Conservation (phyloP, 805 yeast species). For the Ogataea chonburiensis region DNA sequence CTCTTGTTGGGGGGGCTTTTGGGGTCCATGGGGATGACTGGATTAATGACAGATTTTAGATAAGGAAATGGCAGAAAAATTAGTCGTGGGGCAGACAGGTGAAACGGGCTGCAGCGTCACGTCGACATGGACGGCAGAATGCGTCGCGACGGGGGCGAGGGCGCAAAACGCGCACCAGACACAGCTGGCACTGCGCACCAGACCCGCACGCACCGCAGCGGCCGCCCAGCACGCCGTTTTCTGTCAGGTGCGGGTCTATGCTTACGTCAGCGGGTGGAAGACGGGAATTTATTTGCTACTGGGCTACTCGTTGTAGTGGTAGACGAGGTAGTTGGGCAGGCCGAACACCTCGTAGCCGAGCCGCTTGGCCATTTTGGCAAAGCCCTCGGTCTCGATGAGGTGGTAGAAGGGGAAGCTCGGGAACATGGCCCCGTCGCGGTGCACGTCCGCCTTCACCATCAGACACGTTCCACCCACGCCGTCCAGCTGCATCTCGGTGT, state of each 20-base stretch:
- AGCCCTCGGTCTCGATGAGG: slow-evolving; percentile 96
- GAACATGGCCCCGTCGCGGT: slow-evolving; percentile 99
- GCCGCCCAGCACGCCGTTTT: no score
- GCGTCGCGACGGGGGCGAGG: no score
- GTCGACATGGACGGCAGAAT: no score
- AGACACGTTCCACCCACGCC: slow-evolving; percentile 99
- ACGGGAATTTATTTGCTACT: no score
- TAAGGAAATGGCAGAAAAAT: slow-evolving; percentile 10
- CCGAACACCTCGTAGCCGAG: slow-evolving; percentile 90
- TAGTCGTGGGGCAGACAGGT: slow-evolving; percentile 2
- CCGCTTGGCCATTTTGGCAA: slow-evolving; percentile 96
- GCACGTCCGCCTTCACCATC: slow-evolving; percentile 94
- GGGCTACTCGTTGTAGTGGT: slow-evolving; percentile 79
- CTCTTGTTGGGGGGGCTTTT: slow-evolving; percentile 28
- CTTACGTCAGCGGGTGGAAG: neutral
- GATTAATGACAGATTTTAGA: slow-evolving; percentile 4
- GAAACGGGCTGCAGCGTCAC: slow-evolving; percentile 5
- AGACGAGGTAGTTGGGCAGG: slow-evolving; percentile 90
- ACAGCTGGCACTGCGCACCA: no score
- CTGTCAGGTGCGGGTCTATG: neutral
- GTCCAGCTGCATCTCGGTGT: slow-evolving; percentile 79
- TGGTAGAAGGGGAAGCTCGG: slow-evolving; percentile 98
- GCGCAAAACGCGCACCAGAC: no score
- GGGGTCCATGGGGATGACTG: slow-evolving; percentile 7
- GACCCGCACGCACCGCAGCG: no score